These are phyloP conservation scores for Grammothele lineata DNA, from an alignment of 768 basidiomycete genomes.

Conservation along the genomic window DNA sequence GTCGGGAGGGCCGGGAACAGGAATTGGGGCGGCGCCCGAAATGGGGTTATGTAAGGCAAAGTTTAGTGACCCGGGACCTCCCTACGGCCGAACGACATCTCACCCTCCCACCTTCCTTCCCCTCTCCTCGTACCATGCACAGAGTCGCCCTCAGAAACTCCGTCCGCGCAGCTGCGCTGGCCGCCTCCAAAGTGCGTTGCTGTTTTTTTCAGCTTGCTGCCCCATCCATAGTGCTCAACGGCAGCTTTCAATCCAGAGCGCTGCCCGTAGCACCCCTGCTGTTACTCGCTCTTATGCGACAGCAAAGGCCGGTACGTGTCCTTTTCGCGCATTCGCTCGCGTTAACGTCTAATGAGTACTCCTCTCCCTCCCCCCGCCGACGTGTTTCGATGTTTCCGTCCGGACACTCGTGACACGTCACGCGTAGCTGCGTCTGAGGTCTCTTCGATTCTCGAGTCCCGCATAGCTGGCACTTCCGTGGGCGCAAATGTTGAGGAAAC, in stretches of 20 bases:
- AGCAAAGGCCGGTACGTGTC: conserved; percentile 86
- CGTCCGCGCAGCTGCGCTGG: conserved; percentile 71
- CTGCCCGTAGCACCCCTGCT: conserved; percentile 41
- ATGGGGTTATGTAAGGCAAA: conserved; percentile 20
- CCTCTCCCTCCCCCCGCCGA: conserved; percentile 2
- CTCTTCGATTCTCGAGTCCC: conserved; percentile 97
- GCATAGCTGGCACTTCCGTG: conserved; percentile 89
- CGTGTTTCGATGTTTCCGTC: conserved; percentile 14
- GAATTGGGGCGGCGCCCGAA: conserved; percentile 25
- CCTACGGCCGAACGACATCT: conserved; percentile 23
- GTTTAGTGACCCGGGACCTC: conserved; percentile 19
- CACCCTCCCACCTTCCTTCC: conserved; percentile 34
- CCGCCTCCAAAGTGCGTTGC: conserved; percentile 56
- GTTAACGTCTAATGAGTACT: conserved; percentile 9
- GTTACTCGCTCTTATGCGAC: conserved; percentile 89
- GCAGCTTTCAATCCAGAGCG: conserved; percentile 31
- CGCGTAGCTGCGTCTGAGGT: conserved; percentile 93
- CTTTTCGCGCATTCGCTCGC: not conserved
- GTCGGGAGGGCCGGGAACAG: conserved; percentile 15
- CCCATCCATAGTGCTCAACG: conserved; percentile 8
- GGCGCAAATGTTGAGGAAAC: conserved; percentile 98
- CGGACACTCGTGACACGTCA: conserved; percentile 30
- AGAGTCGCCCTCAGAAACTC: conserved; percentile 83
- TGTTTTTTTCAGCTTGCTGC: conserved; percentile 16
- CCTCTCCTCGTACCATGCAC: conserved; percentile 63